phyloP scores from a whole-genome alignment of 257 asterid species.

The Scutellaria minor region DNA sequence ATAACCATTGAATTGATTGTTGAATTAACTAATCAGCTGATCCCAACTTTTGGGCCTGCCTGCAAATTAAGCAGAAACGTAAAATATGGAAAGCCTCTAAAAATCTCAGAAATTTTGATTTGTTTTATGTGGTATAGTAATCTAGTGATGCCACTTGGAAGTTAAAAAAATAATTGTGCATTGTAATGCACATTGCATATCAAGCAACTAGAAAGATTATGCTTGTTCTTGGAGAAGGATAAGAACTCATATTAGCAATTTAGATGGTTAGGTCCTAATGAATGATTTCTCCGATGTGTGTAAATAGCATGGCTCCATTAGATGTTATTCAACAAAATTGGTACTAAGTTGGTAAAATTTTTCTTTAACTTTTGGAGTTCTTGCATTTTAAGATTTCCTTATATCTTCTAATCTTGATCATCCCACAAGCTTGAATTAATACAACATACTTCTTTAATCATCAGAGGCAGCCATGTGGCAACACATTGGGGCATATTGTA shows the following conservation, averaged over 20 bases:
- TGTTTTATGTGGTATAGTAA: conserved; percentile 4
- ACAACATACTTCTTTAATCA: conserved; percentile 4
- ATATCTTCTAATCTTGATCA: too few relatives aligned
- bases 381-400: too few relatives aligned
- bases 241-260: not conserved
- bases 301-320: not conserved
- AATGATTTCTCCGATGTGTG: not conserved
- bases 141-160: not conserved
- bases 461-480: conserved; percentile 4
- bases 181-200: not conserved
- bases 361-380: too few relatives aligned
- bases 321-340: too few relatives aligned
- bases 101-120: conserved; percentile 13
- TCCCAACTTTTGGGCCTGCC: conserved; percentile 23
- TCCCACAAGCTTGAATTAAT: too few relatives aligned
- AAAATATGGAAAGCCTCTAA: not conserved
- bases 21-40: conserved; percentile 13
- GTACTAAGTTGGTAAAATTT: too few relatives aligned
- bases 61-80: conserved; percentile 8
- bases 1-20: not conserved
- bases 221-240: not conserved
- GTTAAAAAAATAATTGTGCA: not conserved
- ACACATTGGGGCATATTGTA: conserved; percentile 22
- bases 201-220: not conserved
- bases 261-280: conserved; percentile 9